These are phyloP conservation scores for Niebla homalea DNA, from an alignment of 495 filamentous ascomycete species.

Conservation along the genomic window DNA sequence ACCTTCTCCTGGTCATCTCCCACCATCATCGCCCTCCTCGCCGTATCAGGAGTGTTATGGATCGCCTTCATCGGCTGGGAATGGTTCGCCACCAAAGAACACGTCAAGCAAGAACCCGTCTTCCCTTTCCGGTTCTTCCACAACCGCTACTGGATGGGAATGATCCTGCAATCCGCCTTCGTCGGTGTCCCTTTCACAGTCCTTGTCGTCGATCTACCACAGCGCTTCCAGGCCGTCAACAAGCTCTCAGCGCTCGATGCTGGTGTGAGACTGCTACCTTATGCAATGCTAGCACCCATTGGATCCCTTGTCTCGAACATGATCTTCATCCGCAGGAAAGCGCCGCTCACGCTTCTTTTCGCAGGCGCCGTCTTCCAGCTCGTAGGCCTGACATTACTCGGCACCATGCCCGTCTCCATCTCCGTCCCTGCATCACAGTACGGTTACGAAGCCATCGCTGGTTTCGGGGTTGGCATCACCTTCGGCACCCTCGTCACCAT, in stretches of 20 bases:
- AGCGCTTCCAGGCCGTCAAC: constrained; percentile 44
- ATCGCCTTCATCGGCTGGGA: constrained; percentile 21
- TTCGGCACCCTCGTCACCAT: not conserved
- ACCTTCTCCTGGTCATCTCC: constrained; percentile 25
- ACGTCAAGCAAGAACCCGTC: constrained; percentile 12
- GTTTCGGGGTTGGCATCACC: constrained; percentile 26
- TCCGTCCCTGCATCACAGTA: constrained; percentile 14
- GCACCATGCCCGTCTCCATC: constrained; percentile 19
- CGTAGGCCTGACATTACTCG: constrained; percentile 31
- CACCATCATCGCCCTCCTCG: constrained; percentile 26
- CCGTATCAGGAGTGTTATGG: constrained; percentile 18
- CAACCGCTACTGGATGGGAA: constrained; percentile 10
- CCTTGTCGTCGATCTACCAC: constrained; percentile 40
- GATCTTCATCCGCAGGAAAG: constrained; percentile 29
- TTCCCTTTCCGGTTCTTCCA: constrained; percentile 16
- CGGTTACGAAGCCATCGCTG: constrained; percentile 35
- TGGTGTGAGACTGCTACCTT: constrained; percentile 18
- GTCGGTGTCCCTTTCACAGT: constrained; percentile 40
- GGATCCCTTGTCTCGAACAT: constrained; percentile 10
- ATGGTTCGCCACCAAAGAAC: constrained; percentile 16
- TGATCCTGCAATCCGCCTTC: constrained; percentile 16
- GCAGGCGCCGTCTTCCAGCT: not conserved
- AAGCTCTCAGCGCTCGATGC: constrained; percentile 21
- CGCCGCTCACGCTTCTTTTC: not conserved
- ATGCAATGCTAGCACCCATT: not conserved